Conservation (phyloP, 164 flowering plant genomes). For the Malania oleifera region DNA sequence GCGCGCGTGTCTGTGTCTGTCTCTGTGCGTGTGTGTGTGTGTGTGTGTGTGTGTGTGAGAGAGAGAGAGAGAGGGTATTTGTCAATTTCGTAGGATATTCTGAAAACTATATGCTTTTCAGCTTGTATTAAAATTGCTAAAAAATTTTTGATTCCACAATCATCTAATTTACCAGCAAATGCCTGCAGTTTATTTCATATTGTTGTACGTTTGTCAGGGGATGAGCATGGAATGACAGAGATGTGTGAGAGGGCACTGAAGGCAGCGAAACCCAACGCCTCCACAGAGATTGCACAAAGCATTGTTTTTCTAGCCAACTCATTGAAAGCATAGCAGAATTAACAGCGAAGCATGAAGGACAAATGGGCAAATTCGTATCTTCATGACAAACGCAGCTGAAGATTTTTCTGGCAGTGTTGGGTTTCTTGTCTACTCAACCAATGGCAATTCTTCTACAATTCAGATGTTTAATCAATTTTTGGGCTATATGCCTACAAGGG, state of each 20-base stretch:
- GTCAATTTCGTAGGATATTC: too few relatives aligned
- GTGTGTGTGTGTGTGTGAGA: too few relatives aligned
- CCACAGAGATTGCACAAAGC: conserved; percentile 50
- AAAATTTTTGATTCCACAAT: too few relatives aligned
- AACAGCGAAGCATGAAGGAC: background rate
- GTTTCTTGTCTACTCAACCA: background rate
- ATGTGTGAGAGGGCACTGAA: conserved; percentile 59
- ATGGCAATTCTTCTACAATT: too few relatives aligned
- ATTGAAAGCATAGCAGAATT: conserved; percentile 16
- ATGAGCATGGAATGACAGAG: conserved; percentile 38
- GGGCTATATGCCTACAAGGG: too few relatives aligned
- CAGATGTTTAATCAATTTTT: too few relatives aligned
- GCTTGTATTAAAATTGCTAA: too few relatives aligned
- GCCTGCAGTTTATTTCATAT: conserved; percentile 3
- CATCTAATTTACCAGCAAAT: background rate
- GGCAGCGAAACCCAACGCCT: conserved; percentile 62
- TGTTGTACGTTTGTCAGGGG: conserved; percentile 32
- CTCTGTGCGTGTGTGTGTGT: too few relatives aligned
- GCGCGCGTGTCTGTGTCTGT: too few relatives aligned
- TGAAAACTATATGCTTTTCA: too few relatives aligned
- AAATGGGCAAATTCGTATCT: background rate
- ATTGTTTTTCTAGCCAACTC: conserved; percentile 40
- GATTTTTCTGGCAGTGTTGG: too few relatives aligned
- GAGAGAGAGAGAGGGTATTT: too few relatives aligned
- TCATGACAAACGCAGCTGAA: background rate